Conservation (phyloP, 202 grass and related monocot species). For the Panicum virgatum region DNA sequence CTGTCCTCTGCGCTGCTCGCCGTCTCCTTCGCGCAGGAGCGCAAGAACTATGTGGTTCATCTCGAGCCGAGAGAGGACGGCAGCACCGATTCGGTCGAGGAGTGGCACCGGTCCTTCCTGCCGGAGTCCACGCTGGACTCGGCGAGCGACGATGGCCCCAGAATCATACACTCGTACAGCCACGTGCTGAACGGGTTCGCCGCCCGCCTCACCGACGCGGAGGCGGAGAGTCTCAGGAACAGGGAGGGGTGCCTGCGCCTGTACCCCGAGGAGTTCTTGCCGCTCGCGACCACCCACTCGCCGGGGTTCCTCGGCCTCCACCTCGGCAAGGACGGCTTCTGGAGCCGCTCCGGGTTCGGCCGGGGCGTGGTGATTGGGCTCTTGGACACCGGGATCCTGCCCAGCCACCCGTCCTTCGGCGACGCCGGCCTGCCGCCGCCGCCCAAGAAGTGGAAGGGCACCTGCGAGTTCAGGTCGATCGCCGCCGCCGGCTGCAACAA, state of each 20-base stretch:
- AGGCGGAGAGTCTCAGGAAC: slow-evolving; percentile 43
- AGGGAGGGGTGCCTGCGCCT: slow-evolving; percentile 49
- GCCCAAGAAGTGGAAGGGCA: slow-evolving; percentile 71
- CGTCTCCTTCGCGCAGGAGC: slow-evolving; percentile 13
- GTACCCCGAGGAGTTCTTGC: slow-evolving; percentile 56
- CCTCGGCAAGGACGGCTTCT: slow-evolving; percentile 48
- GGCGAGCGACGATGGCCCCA: not conserved
- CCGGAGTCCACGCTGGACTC: slow-evolving; percentile 40
- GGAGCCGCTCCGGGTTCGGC: slow-evolving; percentile 64
- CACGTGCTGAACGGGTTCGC: slow-evolving; percentile 81
- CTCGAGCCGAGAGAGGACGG: slow-evolving; percentile 43
- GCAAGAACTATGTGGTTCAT: slow-evolving; percentile 77
- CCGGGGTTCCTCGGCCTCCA: slow-evolving; percentile 76
- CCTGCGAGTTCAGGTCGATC: slow-evolving; percentile 54
- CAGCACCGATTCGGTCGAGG: slow-evolving; percentile 8
- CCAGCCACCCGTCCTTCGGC: slow-evolving; percentile 67
- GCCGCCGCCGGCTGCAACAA: slow-evolving; percentile 60
- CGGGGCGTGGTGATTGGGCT: slow-evolving; percentile 71
- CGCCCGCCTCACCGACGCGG: slow-evolving; percentile 57
- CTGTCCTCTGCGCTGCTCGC: not conserved
- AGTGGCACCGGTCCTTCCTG: slow-evolving; percentile 75
- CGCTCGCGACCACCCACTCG: slow-evolving; percentile 76
- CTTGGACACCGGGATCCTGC: slow-evolving; percentile 69
- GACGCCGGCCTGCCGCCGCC: slow-evolving; percentile 61
- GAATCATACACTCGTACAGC: slow-evolving; percentile 74